Evolutionary conservation across 1,284 basidiomycete genomes (phyloP), one percentile per base, ranked within the genome.

Genomic region (Exobasidium rhododendri): DNA sequence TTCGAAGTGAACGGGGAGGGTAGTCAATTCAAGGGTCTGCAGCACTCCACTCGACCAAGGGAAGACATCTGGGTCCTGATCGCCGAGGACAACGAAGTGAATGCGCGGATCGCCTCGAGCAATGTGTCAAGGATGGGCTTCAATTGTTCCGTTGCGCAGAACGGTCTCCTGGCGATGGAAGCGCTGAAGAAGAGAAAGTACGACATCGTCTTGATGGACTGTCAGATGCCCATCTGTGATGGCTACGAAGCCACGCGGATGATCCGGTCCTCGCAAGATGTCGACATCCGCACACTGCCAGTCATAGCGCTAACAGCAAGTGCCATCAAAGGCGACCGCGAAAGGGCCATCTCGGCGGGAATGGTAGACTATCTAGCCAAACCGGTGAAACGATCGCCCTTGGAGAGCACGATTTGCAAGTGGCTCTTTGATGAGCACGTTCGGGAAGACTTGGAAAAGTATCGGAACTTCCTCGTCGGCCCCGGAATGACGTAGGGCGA

Each of bases 331-430:
- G 72, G 72, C 35, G 75, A 77, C 52, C 70, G 73, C 30, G 73
- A 77, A 51, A 69, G 71, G 56, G 75, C 74, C 35, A 59, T 74
- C 7, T 64, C 64, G 3, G 68, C 70, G 0, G 70, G 74, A 35
- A 75, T 77, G 74, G 68, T 66, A 13, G 75, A 77, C 52, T 77
- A 74, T 43, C 63, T 77, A 20, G 67, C 67, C 22, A 77, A 77
- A 55, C 75, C 75, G 14, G 72, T 77, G 59, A 75, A 74, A 64
- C 65, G 67, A 24, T 62, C 59, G 1, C 69, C 69, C 4, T 60
- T 77, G 5, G 74, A 74, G 59, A 50, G 63, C n/a, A 75, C 70
- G 44, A 56, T 75, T 43, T 67, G 67, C 52, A 65, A 65, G 32
- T 75, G 73, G 73, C 61, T 75, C 28, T 75, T 71, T 24, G 73